Evolutionary conservation across 371 early-diverging fungal genomes (phyloP), one percentile per base, ranked within the genome.

Genomic region (Lichtheimia hyalospora): DNA sequence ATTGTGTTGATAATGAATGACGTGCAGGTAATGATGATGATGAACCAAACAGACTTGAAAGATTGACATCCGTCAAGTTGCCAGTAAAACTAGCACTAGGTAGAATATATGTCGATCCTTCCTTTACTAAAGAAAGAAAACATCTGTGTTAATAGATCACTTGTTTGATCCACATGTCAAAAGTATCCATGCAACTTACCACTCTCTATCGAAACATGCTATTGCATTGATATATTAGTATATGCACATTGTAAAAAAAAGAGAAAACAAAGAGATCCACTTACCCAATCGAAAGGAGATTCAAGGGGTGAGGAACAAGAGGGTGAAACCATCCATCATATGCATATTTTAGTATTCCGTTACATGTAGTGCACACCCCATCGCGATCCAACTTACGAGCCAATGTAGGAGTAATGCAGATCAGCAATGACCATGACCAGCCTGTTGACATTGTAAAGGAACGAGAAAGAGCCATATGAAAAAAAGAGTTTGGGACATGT

Each of bases 1-100:
- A 18, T 18, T 25, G 61, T 43, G 28, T 54, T 53, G 46, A 49
- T 44, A 28, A 42, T 34, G 34, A 10, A 8, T 34, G 34, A 8
- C 34, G 34, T 34, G 34, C 2, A 8, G 34, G 34, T 34, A 34
- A 34, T 34, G 34, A 34, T 34, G 34, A 34, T 34, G 34, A 4
- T 34, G 34, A 34, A 12, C 60, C 63, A 58, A 58, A 58, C 12
- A 63, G 44, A 42, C 53, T 48, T 13, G 63, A 63, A 5, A 63
- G 28, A 34, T 63, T 63, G 21, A 63, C 49, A 49, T 63, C 58
- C 15, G 52, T 58, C 24, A 63, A 46, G 24, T 41, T 55, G 40
- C 55, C 62, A 16, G 62, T 61, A 16, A 49, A 54, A 18, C 18
- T 60, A 40, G 34, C 34, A 8, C 48, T 53, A 3, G 61, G 61